These are phyloP conservation scores for Penicillium angulare DNA, from an alignment of 495 filamentous ascomycete species.

Conservation along the genomic window DNA sequence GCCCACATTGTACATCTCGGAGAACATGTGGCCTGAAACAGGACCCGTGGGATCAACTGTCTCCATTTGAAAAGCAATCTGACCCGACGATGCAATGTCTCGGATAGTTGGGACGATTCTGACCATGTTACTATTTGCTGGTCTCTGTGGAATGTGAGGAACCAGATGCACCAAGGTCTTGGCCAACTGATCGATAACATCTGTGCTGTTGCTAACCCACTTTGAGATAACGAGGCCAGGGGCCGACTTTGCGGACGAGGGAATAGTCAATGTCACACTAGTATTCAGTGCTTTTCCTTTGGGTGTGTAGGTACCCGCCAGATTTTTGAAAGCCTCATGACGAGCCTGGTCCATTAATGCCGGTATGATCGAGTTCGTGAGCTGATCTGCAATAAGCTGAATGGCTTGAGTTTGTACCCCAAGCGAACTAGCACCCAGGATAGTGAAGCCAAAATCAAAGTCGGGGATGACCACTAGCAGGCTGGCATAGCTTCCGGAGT, in stretches of 20 bases:
- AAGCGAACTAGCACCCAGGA: constrained; percentile 28
- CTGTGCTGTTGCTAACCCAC: constrained; percentile 53
- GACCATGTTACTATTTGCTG: constrained; percentile 2
- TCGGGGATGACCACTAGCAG: constrained; percentile 38
- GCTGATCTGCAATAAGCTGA: constrained; percentile 16
- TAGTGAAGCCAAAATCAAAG: constrained; percentile 38
- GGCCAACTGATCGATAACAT: constrained; percentile 29
- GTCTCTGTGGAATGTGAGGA: neutral
- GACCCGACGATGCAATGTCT: constrained; percentile 11
- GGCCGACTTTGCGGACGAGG: constrained; percentile 17
- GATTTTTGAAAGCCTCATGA: constrained; percentile 24
- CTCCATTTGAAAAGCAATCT: constrained; percentile 28
- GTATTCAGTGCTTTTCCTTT: constrained; percentile 29
- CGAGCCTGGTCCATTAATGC: constrained; percentile 33
- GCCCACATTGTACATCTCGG: constrained; percentile 7
- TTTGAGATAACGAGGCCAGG: constrained; percentile 43
- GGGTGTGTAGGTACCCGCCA: constrained; percentile 35
- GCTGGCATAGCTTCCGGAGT: constrained; percentile 35
- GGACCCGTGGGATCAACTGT: constrained; percentile 11
- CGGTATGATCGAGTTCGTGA: constrained; percentile 29
- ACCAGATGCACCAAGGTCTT: constrained; percentile 13
- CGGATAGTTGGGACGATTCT: constrained; percentile 31
- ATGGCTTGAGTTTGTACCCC: neutral
- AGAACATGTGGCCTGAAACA: constrained; percentile 11
- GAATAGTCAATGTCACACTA: constrained; percentile 35